Conservation (phyloP, 129 eudicot species). For the Flaveria trinervia region DNA sequence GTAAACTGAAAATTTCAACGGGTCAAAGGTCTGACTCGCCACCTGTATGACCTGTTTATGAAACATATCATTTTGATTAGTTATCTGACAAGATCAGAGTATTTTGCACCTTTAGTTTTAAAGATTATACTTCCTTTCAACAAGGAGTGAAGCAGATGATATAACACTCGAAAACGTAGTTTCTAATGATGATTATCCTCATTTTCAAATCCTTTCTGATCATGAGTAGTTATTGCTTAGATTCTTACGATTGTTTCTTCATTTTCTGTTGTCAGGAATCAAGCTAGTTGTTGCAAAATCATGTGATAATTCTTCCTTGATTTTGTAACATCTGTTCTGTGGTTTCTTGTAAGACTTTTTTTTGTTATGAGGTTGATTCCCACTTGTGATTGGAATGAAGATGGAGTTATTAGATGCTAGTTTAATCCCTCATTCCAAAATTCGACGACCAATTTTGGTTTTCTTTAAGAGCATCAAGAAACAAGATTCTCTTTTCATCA, state of each 20-base stretch:
- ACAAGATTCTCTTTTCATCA: constrained; percentile 25
- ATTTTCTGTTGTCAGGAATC: constrained; percentile 17
- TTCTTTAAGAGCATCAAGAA: constrained; percentile 22
- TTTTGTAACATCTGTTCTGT: constrained; percentile 22
- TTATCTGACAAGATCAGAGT: not conserved
- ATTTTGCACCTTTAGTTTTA: not conserved
- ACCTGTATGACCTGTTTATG: no score
- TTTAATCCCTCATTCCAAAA: constrained; percentile 27
- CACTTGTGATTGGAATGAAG: constrained; percentile 22
- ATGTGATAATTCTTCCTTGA: constrained; percentile 21
- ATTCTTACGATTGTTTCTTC: not conserved
- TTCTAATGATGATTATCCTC: not conserved
- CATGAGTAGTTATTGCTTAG: constrained; percentile 8
- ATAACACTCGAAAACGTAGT: not conserved
- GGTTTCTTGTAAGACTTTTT: constrained; percentile 10
- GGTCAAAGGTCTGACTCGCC: no score
- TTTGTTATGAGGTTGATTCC: constrained; percentile 23
- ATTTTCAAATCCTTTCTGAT: constrained; percentile 4
- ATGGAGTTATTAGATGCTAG: constrained; percentile 37
- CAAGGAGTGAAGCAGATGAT: not conserved
- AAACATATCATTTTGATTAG: no score
- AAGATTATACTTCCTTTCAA: not conserved
- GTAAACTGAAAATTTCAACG: not conserved
- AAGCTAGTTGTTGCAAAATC: constrained; percentile 17
- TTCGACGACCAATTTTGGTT: constrained; percentile 21